phyloP scores from a whole-genome alignment of 2,329 filamentous ascomycete genomes.

The Xylariaceae sp. region DNA sequence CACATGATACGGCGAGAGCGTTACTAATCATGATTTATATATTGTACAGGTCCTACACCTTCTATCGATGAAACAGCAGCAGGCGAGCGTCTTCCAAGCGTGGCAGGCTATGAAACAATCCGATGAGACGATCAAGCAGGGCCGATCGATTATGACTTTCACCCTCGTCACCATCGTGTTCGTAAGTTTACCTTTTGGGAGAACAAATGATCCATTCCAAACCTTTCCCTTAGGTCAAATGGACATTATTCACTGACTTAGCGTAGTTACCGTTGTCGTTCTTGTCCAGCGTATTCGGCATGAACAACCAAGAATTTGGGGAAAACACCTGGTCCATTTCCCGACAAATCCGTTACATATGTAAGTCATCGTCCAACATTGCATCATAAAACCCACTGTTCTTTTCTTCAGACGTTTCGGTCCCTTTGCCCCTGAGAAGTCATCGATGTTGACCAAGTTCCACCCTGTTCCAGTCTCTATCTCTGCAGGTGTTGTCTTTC shows the following conservation, averaged over 20 bases:
- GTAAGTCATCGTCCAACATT: too few relatives aligned
- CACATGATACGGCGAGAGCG: background rate
- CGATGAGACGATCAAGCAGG: conserved; percentile 50
- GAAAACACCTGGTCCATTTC: conserved; percentile 10
- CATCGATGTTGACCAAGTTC: too few relatives aligned
- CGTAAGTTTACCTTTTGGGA: conserved; percentile 38
- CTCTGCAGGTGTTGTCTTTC: conserved; percentile 17
- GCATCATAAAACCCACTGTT: too few relatives aligned
- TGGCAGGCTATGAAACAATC: conserved; percentile 49
- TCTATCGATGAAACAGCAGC: conserved; percentile 53
- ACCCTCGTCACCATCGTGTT: conserved; percentile 56
- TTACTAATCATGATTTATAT: conserved; percentile 7
- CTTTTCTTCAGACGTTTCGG: too few relatives aligned
- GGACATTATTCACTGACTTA: background rate
- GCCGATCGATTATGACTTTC: conserved; percentile 53
- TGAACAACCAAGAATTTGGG: conserved; percentile 43
- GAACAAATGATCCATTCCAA: background rate
- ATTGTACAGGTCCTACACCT: conserved; percentile 48
- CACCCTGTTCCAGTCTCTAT: conserved; percentile 5
- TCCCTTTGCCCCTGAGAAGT: too few relatives aligned
- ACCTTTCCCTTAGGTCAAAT: conserved; percentile 13
- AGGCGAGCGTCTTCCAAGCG: conserved; percentile 53
- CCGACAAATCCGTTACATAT: conserved; percentile 32
- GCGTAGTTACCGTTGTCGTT: conserved; percentile 47
- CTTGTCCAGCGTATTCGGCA: conserved; percentile 48